phyloP scores from a whole-genome alignment of 148 eudicot genomes.

The Fagopyrum esculentum region DNA sequence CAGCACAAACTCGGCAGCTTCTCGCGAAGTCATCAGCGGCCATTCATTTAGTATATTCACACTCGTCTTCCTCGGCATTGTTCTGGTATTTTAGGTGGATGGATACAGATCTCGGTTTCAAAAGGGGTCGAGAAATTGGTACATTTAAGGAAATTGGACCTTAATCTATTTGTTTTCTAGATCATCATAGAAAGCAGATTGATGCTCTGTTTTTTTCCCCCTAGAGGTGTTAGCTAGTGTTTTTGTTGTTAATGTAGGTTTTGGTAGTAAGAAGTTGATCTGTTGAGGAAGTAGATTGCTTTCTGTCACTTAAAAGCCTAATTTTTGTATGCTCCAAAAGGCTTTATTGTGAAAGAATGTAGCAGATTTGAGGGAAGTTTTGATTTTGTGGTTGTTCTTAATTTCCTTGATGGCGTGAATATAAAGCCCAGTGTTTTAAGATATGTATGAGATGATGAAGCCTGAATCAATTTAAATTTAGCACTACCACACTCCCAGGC shows the following conservation, averaged over 20 bases:
- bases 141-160: neutral
- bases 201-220: neutral
- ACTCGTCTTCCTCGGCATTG: neutral
- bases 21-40: neutral
- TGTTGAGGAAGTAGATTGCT: neutral
- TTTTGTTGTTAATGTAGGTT: constrained; percentile 1
- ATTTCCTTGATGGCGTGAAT: no score
- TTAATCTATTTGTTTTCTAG: constrained; percentile 8
- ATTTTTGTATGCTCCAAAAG: constrained; percentile 1
- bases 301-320: neutral
- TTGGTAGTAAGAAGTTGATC: neutral
- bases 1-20: constrained; percentile 1
- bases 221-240: constrained; percentile 4
- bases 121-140: neutral
- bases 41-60: neutral
- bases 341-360: neutral
- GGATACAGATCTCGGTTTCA: neutral
- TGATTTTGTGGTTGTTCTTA: neutral
- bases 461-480: no score
- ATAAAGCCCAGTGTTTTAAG: no score
- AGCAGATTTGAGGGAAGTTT: neutral
- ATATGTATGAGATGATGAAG: no score
- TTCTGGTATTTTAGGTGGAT: neutral
- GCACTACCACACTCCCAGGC: no score
- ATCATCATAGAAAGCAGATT: neutral